Percentiles rank a stretch among this genome's conserved stretches.
phyloP scores from a whole-genome alignment of 805 yeast genomes.

The Saccharomycopsis olivae region DNA sequence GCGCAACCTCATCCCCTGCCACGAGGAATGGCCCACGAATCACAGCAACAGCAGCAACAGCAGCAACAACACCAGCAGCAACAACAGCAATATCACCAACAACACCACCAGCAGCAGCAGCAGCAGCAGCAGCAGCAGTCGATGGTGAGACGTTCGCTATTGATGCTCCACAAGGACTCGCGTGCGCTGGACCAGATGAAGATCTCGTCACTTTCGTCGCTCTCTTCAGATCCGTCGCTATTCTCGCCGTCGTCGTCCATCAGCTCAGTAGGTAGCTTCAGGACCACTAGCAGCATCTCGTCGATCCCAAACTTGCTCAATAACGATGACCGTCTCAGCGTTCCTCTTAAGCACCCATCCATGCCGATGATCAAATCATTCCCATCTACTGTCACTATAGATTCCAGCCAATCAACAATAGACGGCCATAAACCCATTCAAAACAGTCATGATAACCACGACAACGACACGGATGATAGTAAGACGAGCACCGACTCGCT shows the following conservation, averaged over 20 bases:
- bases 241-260: slow-evolving; percentile 8
- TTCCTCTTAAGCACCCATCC: neutral
- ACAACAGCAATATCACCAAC: neutral
- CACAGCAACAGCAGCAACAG: too few relatives aligned
- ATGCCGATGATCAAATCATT: neutral
- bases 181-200: neutral
- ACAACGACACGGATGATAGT: neutral
- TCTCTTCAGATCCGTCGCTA: slow-evolving; percentile 4
- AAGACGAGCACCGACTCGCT: too few relatives aligned
- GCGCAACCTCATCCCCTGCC: neutral
- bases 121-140: too few relatives aligned
- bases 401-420: neutral
- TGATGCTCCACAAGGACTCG: neutral
- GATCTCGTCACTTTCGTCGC: slow-evolving; percentile 7
- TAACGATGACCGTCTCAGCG: neutral
- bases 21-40: neutral
- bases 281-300: slow-evolving; percentile 12
- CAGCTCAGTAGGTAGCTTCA: slow-evolving; percentile 6
- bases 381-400: neutral
- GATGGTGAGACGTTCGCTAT: too few relatives aligned
- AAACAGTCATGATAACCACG: neutral
- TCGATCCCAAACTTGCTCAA: slow-evolving; percentile 15
- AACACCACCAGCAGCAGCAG: neutral
- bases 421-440: neutral
- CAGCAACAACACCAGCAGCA: neutral